These are phyloP conservation scores for Boletus barrowsii DNA, from an alignment of 768 basidiomycete genomes.

Conservation along the genomic window DNA sequence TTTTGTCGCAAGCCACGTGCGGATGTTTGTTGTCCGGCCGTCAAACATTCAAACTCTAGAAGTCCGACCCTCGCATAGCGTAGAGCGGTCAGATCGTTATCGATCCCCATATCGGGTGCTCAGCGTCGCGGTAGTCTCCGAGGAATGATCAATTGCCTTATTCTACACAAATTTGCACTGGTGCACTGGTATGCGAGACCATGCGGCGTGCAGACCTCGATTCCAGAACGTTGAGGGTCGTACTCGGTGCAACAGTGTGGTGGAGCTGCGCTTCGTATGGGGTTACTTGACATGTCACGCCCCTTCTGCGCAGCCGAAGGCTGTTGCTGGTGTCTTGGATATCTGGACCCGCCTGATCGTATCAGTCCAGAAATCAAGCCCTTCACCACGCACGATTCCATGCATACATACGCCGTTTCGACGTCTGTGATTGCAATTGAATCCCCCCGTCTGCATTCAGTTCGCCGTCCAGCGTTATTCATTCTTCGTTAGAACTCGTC, in stretches of 20 bases:
- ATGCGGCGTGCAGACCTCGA: conserved; percentile 38
- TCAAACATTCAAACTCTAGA: conserved; percentile 47
- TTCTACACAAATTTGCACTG: conserved; percentile 31
- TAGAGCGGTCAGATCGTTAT: conserved; percentile 38
- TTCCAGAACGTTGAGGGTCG: conserved; percentile 42
- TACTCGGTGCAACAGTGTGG: conserved; percentile 37
- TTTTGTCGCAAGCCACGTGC: conserved; percentile 26
- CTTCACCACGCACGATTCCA: conserved; percentile 33
- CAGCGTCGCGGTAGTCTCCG: conserved; percentile 10
- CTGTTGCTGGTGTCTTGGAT: conserved; percentile 4
- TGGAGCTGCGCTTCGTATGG: conserved; percentile 33
- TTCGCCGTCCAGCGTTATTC: conserved; percentile 18
- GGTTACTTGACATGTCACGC: conserved; percentile 15
- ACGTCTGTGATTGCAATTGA: conserved; percentile 21
- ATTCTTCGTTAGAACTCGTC: conserved; percentile 20
- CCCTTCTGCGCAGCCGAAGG: conserved; percentile 5
- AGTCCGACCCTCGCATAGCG: conserved; percentile 53
- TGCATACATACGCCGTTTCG: conserved; percentile 8
- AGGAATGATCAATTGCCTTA: conserved; percentile 35
- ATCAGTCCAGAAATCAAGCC: conserved; percentile 24
- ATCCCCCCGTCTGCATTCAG: conserved; percentile 6
- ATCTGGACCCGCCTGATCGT: conserved; percentile 12
- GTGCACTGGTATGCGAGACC: conserved; percentile 47
- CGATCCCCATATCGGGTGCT: conserved; percentile 49
- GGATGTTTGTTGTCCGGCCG: conserved; percentile 17